Evolutionary conservation across 208 protist species (phyloP).

Genomic region (Porcisia hertigi): DNA sequence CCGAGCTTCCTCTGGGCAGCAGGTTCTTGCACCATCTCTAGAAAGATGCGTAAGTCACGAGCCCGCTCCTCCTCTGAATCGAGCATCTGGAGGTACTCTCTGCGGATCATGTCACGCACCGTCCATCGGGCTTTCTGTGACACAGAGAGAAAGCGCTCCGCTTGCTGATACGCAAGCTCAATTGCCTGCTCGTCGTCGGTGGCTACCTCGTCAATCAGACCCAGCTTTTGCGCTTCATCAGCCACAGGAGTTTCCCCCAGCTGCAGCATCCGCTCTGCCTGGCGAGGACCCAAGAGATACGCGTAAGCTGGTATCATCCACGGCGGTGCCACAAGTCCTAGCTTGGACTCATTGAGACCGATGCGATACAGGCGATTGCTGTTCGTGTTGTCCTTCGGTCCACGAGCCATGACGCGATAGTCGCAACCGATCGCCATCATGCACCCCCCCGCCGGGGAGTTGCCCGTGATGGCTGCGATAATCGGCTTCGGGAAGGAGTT

Average conservation of each 20-base stretch:
- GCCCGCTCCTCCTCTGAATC: not conserved
- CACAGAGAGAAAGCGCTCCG: not conserved
- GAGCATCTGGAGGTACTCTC: not conserved
- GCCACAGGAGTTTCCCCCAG: conserved; percentile 74
- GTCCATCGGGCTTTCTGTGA: conserved; percentile 25
- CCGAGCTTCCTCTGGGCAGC: conserved; percentile 64
- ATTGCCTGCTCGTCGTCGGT: conserved; percentile 45
- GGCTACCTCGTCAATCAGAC: conserved; percentile 70
- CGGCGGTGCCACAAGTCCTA: conserved; percentile 63
- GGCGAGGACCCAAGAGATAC: conserved; percentile 63
- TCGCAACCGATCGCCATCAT: conserved; percentile 80
- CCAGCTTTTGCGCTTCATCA: conserved; percentile 60
- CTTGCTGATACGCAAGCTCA: conserved; percentile 1
- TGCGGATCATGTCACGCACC: not conserved
- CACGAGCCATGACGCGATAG: conserved; percentile 76
- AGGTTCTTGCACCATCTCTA: not conserved
- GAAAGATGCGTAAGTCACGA: not conserved
- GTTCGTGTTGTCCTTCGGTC: conserved; percentile 45
- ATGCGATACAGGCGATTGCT: conserved; percentile 66
- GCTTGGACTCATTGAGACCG: conserved; percentile 81
- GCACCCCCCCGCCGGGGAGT: conserved; percentile 73
- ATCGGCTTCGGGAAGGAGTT: conserved; percentile 83
- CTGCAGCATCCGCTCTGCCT: conserved; percentile 79
- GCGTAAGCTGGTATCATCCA: conserved; percentile 80
- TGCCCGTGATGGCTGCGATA: conserved; percentile 79